phyloP scores from a whole-genome alignment of 164 flowering plant species.

The Magnolia changhungtana region DNA sequence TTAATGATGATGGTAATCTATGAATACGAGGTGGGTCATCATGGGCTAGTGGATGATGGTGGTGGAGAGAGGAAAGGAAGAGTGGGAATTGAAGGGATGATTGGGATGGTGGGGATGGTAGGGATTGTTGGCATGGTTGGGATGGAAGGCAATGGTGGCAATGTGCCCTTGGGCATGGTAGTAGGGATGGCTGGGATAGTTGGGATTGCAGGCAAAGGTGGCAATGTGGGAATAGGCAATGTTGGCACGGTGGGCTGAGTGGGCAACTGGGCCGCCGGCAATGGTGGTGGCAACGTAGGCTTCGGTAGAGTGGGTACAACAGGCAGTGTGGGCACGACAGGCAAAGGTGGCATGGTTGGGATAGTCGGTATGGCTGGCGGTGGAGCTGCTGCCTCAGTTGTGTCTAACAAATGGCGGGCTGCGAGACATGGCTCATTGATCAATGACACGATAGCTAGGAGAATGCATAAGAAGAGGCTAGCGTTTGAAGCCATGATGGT shows the following conservation, averaged over 20 bases:
- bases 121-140: slow-evolving; percentile 1
- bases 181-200: slow-evolving; percentile 2
- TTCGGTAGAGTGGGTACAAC: neutral
- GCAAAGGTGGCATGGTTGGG: slow-evolving; percentile 4
- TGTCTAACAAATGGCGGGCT: neutral
- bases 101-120: slow-evolving; percentile 1
- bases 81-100: neutral
- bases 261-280: neutral
- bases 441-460: neutral
- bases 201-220: neutral
- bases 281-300: neutral
- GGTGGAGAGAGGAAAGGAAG: slow-evolving; percentile 4
- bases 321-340: neutral
- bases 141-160: slow-evolving; percentile 4
- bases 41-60: neutral
- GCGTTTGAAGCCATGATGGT: neutral
- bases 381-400: neutral
- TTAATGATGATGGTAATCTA: no score
- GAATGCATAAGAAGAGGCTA: neutral
- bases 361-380: neutral
- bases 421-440: neutral
- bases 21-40: neutral
- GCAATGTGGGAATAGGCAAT: neutral
- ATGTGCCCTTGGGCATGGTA: neutral
- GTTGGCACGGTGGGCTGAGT: neutral